phyloP scores from a whole-genome alignment of 306 rosid genomes.

The Fragaria ananassa region DNA sequence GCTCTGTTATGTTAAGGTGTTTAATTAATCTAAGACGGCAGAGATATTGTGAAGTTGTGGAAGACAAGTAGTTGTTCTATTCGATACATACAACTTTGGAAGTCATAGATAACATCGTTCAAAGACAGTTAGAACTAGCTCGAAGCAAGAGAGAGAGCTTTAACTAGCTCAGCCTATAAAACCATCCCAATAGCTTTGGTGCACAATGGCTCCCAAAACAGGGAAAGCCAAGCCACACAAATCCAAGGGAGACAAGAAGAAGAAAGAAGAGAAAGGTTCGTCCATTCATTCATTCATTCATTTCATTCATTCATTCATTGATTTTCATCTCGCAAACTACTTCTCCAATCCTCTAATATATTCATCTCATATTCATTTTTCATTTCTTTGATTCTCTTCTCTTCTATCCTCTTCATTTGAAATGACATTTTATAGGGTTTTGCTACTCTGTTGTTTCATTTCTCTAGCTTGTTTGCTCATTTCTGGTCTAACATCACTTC shows the following conservation, averaged over 20 bases:
- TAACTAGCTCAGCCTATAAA: background rate
- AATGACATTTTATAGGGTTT: no score
- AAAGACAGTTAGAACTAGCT: background rate
- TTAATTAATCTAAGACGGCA: conserved; percentile 9
- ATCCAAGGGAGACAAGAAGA: conserved; percentile 84
- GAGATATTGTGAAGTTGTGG: conserved; percentile 8
- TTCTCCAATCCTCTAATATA: background rate
- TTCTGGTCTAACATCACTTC: background rate
- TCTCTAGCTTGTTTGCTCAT: background rate
- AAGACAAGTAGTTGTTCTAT: background rate
- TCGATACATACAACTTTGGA: conserved; percentile 33
- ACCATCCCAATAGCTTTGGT: conserved; percentile 19
- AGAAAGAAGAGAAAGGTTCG: conserved; percentile 90
- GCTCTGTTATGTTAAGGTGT: background rate
- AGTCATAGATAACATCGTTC: conserved; percentile 38
- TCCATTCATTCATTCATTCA: background rate
- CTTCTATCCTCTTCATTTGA: background rate
- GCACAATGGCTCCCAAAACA: conserved; percentile 83
- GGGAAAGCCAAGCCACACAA: conserved; percentile 85
- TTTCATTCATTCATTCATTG: background rate
- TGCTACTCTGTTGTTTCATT: background rate
- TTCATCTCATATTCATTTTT: background rate
- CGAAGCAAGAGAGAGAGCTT: background rate
- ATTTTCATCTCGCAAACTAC: background rate
- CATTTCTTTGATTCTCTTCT: background rate